These are phyloP conservation scores for Trichoderma guizhouense DNA, from an alignment of 2,329 filamentous ascomycete species.

Conservation along the genomic window DNA sequence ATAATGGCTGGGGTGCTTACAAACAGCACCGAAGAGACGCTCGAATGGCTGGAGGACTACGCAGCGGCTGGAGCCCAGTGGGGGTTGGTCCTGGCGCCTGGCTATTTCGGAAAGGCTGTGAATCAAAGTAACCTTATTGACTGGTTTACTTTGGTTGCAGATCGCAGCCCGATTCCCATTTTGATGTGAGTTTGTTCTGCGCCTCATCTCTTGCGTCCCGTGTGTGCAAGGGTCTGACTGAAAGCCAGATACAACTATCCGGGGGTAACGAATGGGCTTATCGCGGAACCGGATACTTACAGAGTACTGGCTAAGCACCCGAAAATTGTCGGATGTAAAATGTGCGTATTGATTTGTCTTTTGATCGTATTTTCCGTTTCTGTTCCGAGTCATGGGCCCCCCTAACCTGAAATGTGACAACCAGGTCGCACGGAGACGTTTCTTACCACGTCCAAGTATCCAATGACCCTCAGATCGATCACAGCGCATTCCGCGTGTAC, in stretches of 20 bases:
- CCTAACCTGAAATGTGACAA: neutral
- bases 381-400: neutral
- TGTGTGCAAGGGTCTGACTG: neutral
- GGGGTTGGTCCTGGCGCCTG: slow-evolving; percentile 57
- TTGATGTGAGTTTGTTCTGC: slow-evolving; percentile 46
- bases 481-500: slow-evolving; percentile 57
- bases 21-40: slow-evolving; percentile 59
- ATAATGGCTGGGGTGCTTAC: slow-evolving; percentile 61
- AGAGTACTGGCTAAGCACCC: slow-evolving; percentile 55
- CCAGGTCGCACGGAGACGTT: slow-evolving; percentile 58
- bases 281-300: slow-evolving; percentile 56
- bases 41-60: slow-evolving; percentile 54
- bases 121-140: slow-evolving; percentile 53
- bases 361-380: neutral
- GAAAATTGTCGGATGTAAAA: slow-evolving; percentile 67
- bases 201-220: slow-evolving; percentile 1
- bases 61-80: slow-evolving; percentile 57
- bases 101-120: slow-evolving; percentile 55
- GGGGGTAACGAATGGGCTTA: slow-evolving; percentile 63
- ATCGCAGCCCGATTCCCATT: slow-evolving; percentile 55
- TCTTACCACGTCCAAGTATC: slow-evolving; percentile 62
- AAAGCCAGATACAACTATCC: slow-evolving; percentile 59
- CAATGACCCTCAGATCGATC: slow-evolving; percentile 56
- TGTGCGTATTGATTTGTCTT: slow-evolving; percentile 29
- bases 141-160: slow-evolving; percentile 58